Evolutionary conservation across 371 early-diverging fungal genomes (phyloP), one percentile per base, ranked within the genome.

Genomic region (Sporodiniella umbellata): DNA sequence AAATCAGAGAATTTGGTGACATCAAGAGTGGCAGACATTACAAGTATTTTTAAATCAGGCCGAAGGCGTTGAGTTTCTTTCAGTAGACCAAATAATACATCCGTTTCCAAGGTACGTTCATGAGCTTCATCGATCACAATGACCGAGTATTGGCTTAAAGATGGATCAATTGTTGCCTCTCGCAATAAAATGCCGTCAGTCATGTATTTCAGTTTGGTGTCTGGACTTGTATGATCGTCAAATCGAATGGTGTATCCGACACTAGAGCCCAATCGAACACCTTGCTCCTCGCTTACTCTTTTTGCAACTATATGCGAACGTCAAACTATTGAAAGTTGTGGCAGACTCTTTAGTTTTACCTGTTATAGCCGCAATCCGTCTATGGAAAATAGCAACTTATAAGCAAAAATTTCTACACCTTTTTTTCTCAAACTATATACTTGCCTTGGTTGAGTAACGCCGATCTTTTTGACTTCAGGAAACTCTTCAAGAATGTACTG

Each of bases 111-210:
- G 0, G 86, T 89, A 39, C 98, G 81, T 70, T 99, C 99, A 66
- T 99, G 99, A 1, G 96, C 96, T 74, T 97, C 98, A 63, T 97
- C 98, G 12, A 93, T 78, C 8, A 94, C 65, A 17, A 99, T 80
- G 7, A 88, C 67, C 23, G 87, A 84, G 48, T 93, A 93, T 15
- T 81, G 76, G 1, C 49, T 53, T 0, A 90, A 55, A 5, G 53
- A 38, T 0, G 84, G 83, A 67, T 93, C 85, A 19, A 78, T 60
- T 0, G 87, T 83, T 0, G 81, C 78, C 61, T 92, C 89, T 10
- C 90, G 83, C 28, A 98, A 62, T 23, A 98, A 68, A 1, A 95
- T 83, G 24, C 97, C 97, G 57, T 97, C 99, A 1, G 99, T 98
- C 81, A 96, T 86, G 64, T 90, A 93, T 22, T 84, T 75, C 1